Conservation (phyloP, 2,329 filamentous ascomycete species). For the Fusarium dimerum region DNA sequence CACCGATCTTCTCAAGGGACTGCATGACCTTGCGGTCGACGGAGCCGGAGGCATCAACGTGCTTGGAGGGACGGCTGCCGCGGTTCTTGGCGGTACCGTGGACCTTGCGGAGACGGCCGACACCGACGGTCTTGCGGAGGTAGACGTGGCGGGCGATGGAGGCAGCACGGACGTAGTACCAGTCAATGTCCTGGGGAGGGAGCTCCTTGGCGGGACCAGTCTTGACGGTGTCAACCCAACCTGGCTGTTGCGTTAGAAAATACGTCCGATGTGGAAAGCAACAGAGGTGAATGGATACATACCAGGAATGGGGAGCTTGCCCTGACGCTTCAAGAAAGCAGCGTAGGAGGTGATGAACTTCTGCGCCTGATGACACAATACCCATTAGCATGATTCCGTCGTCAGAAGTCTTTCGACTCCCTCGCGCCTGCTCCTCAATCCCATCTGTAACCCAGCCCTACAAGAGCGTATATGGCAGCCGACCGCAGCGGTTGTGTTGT, state of each 20-base stretch:
- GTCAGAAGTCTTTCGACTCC: constrained; percentile 72
- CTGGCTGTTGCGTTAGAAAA: constrained; percentile 44
- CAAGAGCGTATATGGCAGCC: constrained; percentile 14
- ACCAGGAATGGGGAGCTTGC: constrained; percentile 90
- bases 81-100: constrained; percentile 98
- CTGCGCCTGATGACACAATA: constrained; percentile 65
- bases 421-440: constrained; percentile 67
- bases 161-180: constrained; percentile 90
- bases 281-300: constrained; percentile 40
- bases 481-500: constrained; percentile 18
- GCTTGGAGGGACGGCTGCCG: constrained; percentile 84
- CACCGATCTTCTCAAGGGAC: constrained; percentile 98
- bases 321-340: constrained; percentile 90
- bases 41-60: constrained; percentile 91
- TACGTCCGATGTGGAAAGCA: background rate
- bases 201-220: constrained; percentile 96
- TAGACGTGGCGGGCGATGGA: constrained; percentile 98
- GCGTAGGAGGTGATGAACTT: constrained; percentile 88
- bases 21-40: constrained; percentile 98
- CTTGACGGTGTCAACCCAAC: constrained; percentile 99
- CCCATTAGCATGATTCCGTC: constrained; percentile 74
- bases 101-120: constrained; percentile 94
- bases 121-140: constrained; percentile 98
- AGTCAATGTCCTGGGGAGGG: constrained; percentile 96
- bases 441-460: constrained; percentile 27